Evolutionary conservation across 148 eudicot genomes (phyloP).

Genomic region (Silene uniflora): DNA sequence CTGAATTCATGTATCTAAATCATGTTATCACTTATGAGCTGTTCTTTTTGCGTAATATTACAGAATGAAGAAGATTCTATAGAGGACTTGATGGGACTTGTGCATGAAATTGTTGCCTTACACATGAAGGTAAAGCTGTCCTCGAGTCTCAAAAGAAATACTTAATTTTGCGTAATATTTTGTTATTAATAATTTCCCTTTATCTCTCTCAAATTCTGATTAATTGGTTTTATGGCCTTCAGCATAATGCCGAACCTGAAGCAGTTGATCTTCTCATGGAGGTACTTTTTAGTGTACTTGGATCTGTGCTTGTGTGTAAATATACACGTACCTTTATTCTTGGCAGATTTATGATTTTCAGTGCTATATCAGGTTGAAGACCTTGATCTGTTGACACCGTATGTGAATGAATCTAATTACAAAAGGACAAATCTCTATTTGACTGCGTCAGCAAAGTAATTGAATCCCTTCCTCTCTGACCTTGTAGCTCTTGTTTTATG

Average conservation of each 20-base stretch:
- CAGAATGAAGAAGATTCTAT: slow-evolving; percentile 61
- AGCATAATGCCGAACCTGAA: slow-evolving; percentile 98
- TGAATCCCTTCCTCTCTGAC: slow-evolving; percentile 5
- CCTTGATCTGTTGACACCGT: slow-evolving; percentile 65
- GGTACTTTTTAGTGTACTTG: slow-evolving; percentile 43
- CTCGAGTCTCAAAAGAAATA: background rate
- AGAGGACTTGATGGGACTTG: slow-evolving; percentile 75
- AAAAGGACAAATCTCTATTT: slow-evolving; percentile 79
- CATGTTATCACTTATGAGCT: background rate
- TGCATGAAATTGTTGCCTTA: slow-evolving; percentile 76
- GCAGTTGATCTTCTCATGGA: slow-evolving; percentile 97
- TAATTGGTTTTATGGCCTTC: slow-evolving; percentile 27
- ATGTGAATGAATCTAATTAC: slow-evolving; percentile 65
- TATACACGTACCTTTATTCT: slow-evolving; percentile 2
- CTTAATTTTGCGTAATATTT: background rate
- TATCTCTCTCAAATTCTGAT: background rate
- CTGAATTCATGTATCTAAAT: background rate
- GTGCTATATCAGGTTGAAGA: slow-evolving; percentile 62
- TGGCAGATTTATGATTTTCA: slow-evolving; percentile 3
- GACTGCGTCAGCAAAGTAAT: slow-evolving; percentile 77
- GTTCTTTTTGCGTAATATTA: slow-evolving; percentile 11
- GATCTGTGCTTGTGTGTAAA: background rate
- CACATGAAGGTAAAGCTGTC: slow-evolving; percentile 73
- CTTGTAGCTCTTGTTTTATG: slow-evolving; percentile 1
- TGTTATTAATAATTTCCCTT: background rate